phyloP scores from a whole-genome alignment of 495 filamentous ascomycete species.

The Penicillium verhagenii region DNA sequence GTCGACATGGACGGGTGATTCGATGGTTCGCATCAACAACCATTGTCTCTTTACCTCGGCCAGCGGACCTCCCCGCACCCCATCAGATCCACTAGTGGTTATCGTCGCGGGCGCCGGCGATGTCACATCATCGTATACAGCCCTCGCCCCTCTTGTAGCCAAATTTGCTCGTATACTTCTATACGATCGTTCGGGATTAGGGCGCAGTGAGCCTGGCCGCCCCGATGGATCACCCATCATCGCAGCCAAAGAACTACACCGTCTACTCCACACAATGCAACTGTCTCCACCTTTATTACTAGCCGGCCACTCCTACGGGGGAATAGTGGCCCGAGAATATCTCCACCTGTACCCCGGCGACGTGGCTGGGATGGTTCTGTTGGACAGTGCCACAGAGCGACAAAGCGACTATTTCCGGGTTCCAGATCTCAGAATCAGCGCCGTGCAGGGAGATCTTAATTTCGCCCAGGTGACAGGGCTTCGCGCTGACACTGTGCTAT shows the following conservation, averaged over 20 bases:
- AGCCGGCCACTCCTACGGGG: slow-evolving; percentile 53
- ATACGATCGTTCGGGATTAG: slow-evolving; percentile 45
- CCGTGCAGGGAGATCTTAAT: slow-evolving; percentile 31
- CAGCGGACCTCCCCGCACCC: slow-evolving; percentile 19
- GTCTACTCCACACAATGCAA: slow-evolving; percentile 21
- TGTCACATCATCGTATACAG: slow-evolving; percentile 41
- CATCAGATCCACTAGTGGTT: slow-evolving; percentile 37
- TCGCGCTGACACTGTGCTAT: slow-evolving; percentile 21
- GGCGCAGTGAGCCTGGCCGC: slow-evolving; percentile 30
- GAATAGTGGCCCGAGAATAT: slow-evolving; percentile 48
- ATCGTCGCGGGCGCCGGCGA: slow-evolving; percentile 48
- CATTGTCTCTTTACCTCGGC: slow-evolving; percentile 35
- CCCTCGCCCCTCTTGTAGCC: slow-evolving; percentile 32
- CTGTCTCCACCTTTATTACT: slow-evolving; percentile 39
- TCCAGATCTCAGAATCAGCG: slow-evolving; percentile 31
- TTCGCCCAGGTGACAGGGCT: slow-evolving; percentile 35
- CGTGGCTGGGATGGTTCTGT: slow-evolving; percentile 41
- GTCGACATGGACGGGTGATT: slow-evolving; percentile 3
- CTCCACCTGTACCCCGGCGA: slow-evolving; percentile 32
- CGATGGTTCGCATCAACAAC: slow-evolving; percentile 31
- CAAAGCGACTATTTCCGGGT: slow-evolving; percentile 30
- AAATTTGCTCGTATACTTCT: slow-evolving; percentile 32
- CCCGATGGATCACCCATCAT: slow-evolving; percentile 12
- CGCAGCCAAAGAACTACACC: slow-evolving; percentile 34
- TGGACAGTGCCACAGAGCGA: slow-evolving; percentile 39